Conservation (phyloP, 1,284 basidiomycete species). For the Fomitopsis pinicola region DNA sequence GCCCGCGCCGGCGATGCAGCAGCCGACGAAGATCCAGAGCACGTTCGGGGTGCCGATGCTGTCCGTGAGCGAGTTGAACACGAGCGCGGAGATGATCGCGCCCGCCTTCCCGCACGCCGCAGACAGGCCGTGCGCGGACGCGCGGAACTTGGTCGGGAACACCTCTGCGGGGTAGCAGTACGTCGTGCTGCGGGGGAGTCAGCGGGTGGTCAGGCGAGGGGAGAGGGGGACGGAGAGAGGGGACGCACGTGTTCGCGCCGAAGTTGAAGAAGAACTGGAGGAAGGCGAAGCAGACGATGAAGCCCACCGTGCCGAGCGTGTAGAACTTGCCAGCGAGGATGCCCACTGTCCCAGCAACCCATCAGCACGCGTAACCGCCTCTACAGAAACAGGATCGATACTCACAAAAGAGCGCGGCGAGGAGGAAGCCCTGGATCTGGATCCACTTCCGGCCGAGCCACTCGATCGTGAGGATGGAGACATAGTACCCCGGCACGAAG, state of each 20-base stretch:
- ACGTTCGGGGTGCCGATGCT: conserved; percentile 58
- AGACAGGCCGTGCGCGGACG: conserved; percentile 77
- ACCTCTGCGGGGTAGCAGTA: conserved; percentile 77
- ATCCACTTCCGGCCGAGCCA: conserved; percentile 70
- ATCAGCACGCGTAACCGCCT: not conserved
- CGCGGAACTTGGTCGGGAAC: conserved; percentile 85
- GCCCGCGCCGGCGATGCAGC: conserved; percentile 51
- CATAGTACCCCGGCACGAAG: conserved; percentile 77
- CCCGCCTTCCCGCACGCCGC: conserved; percentile 79
- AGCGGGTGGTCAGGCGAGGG: conserved; percentile 3
- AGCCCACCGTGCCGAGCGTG: conserved; percentile 52
- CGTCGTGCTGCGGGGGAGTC: conserved; percentile 38
- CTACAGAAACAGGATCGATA: conserved; percentile 9
- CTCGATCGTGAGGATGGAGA: conserved; percentile 65
- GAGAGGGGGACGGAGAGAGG: not conserved
- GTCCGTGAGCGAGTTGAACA: conserved; percentile 67
- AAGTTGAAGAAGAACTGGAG: conserved; percentile 77
- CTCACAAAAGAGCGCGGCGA: conserved; percentile 67
- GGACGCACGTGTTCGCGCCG: conserved; percentile 79
- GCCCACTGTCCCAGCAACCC: conserved; percentile 36
- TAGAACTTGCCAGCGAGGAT: conserved; percentile 68
- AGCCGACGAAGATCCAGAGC: conserved; percentile 65
- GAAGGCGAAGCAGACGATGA: conserved; percentile 70
- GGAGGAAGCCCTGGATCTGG: conserved; percentile 75
- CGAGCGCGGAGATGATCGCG: conserved; percentile 80